Conservation (phyloP, 2,329 filamentous ascomycete species). For the Cadophora sp. region DNA sequence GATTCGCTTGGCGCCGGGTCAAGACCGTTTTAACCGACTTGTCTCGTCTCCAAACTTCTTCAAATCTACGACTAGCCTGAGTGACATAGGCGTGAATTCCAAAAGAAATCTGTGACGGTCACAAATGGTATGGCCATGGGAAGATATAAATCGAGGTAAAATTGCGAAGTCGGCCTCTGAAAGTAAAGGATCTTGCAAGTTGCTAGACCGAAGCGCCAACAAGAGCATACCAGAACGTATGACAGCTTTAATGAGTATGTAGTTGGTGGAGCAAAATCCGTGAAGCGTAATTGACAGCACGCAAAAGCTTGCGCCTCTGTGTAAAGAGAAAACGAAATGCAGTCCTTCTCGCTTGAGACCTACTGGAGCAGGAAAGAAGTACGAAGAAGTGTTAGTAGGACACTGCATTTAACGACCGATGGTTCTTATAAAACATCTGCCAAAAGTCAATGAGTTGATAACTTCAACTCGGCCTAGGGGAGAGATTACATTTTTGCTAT, state of each 20-base stretch:
- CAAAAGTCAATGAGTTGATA: not conserved
- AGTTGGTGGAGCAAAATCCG: not conserved
- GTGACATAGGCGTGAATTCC: not conserved
- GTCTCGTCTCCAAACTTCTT: not conserved
- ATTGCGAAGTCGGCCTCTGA: not conserved
- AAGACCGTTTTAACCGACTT: not conserved
- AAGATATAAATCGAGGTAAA: too few species aligned
- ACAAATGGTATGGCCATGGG: not conserved
- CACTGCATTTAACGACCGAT: not conserved
- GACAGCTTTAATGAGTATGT: not conserved
- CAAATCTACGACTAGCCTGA: not conserved
- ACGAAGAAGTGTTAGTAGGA: not conserved
- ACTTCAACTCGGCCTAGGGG: constrained; percentile 20
- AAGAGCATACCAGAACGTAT: not conserved
- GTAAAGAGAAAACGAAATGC: not conserved
- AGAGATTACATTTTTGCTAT: constrained; percentile 39
- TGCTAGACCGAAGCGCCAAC: not conserved
- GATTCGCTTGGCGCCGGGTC: not conserved
- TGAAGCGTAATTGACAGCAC: not conserved
- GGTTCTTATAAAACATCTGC: not conserved
- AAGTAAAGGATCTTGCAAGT: not conserved
- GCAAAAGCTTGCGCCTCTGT: not conserved
- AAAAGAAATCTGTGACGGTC: not conserved
- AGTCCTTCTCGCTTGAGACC: not conserved
- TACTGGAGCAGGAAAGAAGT: not conserved